Evolutionary conservation across 2,329 filamentous ascomycete species (phyloP).

Genomic region (Ophiosphaerella korrae): DNA sequence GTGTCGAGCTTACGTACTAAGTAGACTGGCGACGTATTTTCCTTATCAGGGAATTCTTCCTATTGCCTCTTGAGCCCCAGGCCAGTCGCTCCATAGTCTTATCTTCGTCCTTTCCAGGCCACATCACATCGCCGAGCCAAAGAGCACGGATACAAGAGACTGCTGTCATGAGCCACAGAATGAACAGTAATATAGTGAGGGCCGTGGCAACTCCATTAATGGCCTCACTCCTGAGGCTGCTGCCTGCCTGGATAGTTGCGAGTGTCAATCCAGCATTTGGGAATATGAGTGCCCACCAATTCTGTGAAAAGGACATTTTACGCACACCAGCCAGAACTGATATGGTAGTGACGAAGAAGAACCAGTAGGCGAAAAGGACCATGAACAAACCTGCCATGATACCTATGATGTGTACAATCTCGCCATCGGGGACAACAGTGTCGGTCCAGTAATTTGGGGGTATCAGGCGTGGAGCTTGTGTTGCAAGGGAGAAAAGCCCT

Average conservation of each 20-base stretch:
- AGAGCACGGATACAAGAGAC: constrained; percentile 58
- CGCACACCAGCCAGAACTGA: constrained; percentile 46
- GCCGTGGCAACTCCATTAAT: constrained; percentile 61
- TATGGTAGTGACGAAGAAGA: constrained; percentile 53
- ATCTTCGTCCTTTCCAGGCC: constrained; percentile 54
- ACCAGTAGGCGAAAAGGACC: constrained; percentile 57
- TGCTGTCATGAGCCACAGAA: constrained; percentile 61
- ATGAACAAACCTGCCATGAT: constrained; percentile 54
- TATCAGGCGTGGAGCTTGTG: constrained; percentile 45
- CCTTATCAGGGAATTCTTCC: constrained; percentile 9
- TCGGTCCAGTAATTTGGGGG: constrained; percentile 42
- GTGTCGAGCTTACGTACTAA: no score
- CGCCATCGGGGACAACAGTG: constrained; percentile 37
- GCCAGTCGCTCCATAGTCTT: constrained; percentile 31
- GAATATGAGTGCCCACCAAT: constrained; percentile 67
- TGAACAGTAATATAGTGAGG: constrained; percentile 61
- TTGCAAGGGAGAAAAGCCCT: constrained; percentile 55
- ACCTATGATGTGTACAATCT: constrained; percentile 50
- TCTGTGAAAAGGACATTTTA: constrained; percentile 46
- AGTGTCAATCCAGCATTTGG: constrained; percentile 68
- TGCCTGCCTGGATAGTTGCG: constrained; percentile 62
- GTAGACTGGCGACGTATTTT: no score
- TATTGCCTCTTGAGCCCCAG: constrained; percentile 32
- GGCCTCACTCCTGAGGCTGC: constrained; percentile 57
- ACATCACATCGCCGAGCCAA: constrained; percentile 58